A percentile compares a stretch with the other conserved stretches of the same genome.
Evolutionary conservation across 2,329 filamentous ascomycete species (phyloP).

Genomic region (Botrytis cinerea): DNA sequence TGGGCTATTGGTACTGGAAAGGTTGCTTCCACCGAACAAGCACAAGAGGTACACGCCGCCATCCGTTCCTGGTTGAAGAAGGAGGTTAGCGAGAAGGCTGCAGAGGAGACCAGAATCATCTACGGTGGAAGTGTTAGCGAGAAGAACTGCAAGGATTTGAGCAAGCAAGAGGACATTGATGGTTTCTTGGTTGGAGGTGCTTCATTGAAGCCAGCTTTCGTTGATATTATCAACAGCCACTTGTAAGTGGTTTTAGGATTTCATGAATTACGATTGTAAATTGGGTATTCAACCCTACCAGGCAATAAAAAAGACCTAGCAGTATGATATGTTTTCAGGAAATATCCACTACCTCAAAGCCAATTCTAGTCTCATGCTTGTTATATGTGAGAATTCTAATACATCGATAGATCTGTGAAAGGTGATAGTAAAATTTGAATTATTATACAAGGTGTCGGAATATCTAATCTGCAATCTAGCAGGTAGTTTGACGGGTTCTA

Average conservation of each 20-base stretch:
- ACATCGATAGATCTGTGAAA: not conserved
- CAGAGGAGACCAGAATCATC: slow-evolving; percentile 88
- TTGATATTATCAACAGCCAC: slow-evolving; percentile 69
- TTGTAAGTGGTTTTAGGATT: slow-evolving; percentile 36
- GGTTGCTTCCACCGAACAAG: slow-evolving; percentile 85
- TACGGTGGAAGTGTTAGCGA: slow-evolving; percentile 96
- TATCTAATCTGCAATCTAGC: not conserved
- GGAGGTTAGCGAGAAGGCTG: slow-evolving; percentile 71
- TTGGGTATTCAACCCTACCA: not conserved
- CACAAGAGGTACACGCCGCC: slow-evolving; percentile 89
- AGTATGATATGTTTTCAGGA: not conserved
- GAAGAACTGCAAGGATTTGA: slow-evolving; percentile 95
- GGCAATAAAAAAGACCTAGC: slow-evolving; percentile 3
- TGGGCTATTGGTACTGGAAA: slow-evolving; percentile 96
- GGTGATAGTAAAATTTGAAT: not conserved
- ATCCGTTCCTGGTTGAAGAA: slow-evolving; percentile 87
- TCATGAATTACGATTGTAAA: slow-evolving; percentile 30
- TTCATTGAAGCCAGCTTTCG: slow-evolving; percentile 91
- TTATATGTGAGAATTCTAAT: not conserved
- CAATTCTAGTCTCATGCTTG: not conserved
- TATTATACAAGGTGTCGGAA: not conserved
- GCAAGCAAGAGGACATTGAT: slow-evolving; percentile 92
- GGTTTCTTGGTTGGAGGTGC: slow-evolving; percentile 97
- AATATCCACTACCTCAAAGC: not conserved
- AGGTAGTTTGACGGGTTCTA: not conserved